phyloP scores from a whole-genome alignment of 352 stramenopile species.

The Phytophthora aleatoria region DNA sequence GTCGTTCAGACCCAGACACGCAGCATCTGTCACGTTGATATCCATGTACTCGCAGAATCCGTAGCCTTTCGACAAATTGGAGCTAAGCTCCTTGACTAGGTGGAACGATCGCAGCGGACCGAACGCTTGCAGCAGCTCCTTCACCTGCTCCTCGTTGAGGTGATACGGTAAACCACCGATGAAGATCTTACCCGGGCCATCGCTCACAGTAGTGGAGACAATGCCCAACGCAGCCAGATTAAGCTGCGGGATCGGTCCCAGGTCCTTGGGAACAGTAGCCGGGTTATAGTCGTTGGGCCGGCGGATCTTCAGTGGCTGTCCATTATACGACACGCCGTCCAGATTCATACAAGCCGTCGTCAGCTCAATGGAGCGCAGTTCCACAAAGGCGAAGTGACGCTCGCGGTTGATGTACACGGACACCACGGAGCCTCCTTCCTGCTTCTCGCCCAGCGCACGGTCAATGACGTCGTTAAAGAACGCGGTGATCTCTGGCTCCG shows the following conservation, averaged over 20 bases:
- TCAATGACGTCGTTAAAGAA: conserved; percentile 95
- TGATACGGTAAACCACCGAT: conserved; percentile 97
- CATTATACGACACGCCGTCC: conserved; percentile 94
- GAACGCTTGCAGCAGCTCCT: conserved; percentile 95
- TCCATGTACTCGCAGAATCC: conserved; percentile 98
- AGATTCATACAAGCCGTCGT: conserved; percentile 96
- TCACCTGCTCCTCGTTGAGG: conserved; percentile 95
- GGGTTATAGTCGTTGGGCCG: conserved; percentile 98
- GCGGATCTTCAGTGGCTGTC: conserved; percentile 95
- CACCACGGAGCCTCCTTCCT: conserved; percentile 78
- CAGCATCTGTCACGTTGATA: conserved; percentile 88
- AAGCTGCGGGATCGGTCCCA: conserved; percentile 88
- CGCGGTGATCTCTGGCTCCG: conserved; percentile 83
- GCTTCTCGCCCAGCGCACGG: conserved; percentile 73
- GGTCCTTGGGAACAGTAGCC: conserved; percentile 77
- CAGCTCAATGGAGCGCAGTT: conserved; percentile 97
- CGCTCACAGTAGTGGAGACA: conserved; percentile 93
- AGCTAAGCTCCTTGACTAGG: conserved; percentile 94
- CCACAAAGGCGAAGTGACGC: conserved; percentile 97
- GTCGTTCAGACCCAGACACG: conserved; percentile 95
- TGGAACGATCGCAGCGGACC: conserved; percentile 95
- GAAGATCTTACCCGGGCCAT: conserved; percentile 99
- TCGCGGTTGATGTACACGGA: conserved; percentile 97
- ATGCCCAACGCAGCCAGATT: conserved; percentile 94
- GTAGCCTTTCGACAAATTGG: conserved; percentile 96